Base-by-base conservation (phyloP, 345 rosid genomes). In the Laguncularia racemosa region DNA sequence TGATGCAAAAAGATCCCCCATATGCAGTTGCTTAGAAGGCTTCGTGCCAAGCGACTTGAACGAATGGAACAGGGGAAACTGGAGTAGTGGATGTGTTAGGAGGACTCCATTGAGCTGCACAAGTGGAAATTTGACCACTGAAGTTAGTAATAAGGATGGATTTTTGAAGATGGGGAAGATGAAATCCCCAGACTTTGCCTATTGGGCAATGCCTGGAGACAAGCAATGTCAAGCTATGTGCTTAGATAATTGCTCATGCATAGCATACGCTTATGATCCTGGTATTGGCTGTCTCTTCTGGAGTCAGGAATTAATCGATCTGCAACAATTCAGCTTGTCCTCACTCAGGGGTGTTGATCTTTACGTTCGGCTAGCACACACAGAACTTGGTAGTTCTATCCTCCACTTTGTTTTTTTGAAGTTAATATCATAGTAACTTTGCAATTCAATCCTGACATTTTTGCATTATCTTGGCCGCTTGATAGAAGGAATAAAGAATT, bases 31-130 rank as follows among this genome's bases (percentile, higher is more conserved):
- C 55, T 45, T 61, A 12, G 33, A 17, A 40, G 69, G 69, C 3
- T 72, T 59, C 20, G 45, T 12, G 23, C 69, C 60, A 0, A 52
- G 59, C 20, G 51, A 23, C 33, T 9, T 15, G 0, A 63, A 53
- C 2, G 77, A 73, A 57, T 68, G 77, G 77, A 61, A 16, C 14
- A 26, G 8, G 12, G 67, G 70, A 46, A 70, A 60, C 48, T 75
- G 76, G 73, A 60, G 58, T 16, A 18, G 56, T 15, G 76, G 76
- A 12, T 71, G 76, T 58, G 53, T 63, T 46, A 59, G 72, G 45
- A 67, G 15, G 26, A 49, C 45, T 2, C 4, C 19, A 6, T 50
- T 68, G 63, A 60, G 60, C 46, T 71, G 79, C 18, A 48, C 21
- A 52, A 50, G 61, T 16, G 26, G 50, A 20, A 20, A 28, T 1